Conservation (phyloP, 768 basidiomycete species). For the Sporobolomyces pararoseus region DNA sequence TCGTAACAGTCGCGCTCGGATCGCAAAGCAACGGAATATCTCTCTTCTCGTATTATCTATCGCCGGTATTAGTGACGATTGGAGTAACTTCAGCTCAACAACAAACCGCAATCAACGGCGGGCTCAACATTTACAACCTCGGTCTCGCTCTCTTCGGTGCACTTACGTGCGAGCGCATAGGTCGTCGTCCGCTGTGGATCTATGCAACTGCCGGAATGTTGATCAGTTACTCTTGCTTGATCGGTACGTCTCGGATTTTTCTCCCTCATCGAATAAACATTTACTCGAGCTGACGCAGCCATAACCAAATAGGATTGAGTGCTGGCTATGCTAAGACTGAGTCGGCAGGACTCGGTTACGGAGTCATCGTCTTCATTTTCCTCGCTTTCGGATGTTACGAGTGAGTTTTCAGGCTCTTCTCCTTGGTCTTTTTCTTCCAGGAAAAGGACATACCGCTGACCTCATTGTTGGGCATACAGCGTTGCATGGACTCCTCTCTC, state of each 20-base stretch:
- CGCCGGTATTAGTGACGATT: conserved; percentile 43
- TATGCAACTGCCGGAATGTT: conserved; percentile 45
- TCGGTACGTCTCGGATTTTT: conserved; percentile 42
- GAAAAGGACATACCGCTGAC: too few relatives aligned
- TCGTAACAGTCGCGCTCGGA: conserved; percentile 7
- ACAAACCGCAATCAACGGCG: conserved; percentile 42
- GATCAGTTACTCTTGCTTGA: conserved; percentile 38
- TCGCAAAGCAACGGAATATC: conserved; percentile 34
- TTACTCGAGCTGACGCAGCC: neutral
- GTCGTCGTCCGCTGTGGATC: conserved; percentile 46
- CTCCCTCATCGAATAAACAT: neutral
- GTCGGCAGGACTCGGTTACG: conserved; percentile 40
- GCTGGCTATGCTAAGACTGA: conserved; percentile 38
- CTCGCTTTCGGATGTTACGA: conserved; percentile 27
- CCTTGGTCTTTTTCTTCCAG: neutral
- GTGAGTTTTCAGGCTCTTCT: neutral
- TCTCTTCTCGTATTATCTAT: conserved; percentile 45
- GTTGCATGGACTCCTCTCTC: conserved; percentile 25
- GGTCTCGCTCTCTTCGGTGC: conserved; percentile 24
- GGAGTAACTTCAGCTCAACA: conserved; percentile 44
- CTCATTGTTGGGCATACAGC: too few relatives aligned
- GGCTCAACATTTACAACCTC: conserved; percentile 39
- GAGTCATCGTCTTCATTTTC: conserved; percentile 48
- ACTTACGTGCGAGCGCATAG: conserved; percentile 45
- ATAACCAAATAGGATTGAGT: neutral